phyloP scores from a whole-genome alignment of 768 basidiomycete genomes.

The Suillus paluster region DNA sequence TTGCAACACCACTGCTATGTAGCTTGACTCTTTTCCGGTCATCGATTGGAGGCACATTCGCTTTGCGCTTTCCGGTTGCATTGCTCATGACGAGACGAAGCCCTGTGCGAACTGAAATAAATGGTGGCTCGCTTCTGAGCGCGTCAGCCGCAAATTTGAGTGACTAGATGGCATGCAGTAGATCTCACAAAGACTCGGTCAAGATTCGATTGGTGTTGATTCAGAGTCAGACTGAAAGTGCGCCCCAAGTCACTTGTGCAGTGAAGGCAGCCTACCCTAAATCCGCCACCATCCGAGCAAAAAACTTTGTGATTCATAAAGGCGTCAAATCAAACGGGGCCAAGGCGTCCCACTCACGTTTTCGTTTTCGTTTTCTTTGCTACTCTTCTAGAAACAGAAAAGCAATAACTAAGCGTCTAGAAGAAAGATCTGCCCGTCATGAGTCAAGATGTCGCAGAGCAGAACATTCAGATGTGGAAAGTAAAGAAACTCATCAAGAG shows the following conservation, averaged over 20 bases:
- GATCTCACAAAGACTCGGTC: not conserved
- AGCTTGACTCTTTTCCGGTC: slow-evolving; percentile 2
- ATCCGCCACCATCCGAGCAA: slow-evolving; percentile 5
- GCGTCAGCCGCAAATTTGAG: not conserved
- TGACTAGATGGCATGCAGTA: not conserved
- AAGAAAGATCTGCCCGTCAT: slow-evolving; percentile 49
- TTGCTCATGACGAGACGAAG: not conserved
- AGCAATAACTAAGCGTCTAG: slow-evolving; percentile 7
- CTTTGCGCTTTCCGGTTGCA: not conserved
- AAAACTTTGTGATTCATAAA: slow-evolving; percentile 8
- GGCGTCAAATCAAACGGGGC: not conserved
- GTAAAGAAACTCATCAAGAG: slow-evolving; percentile 99
- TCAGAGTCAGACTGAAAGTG: not conserved
- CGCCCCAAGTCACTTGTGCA: not conserved
- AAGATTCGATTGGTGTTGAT: not conserved
- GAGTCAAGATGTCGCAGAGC: slow-evolving; percentile 87
- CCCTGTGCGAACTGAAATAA: too few relatives aligned
- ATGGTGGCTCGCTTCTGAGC: not conserved
- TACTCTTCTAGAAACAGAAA: slow-evolving; percentile 9
- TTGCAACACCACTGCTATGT: not conserved
- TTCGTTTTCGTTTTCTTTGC: slow-evolving; percentile 32
- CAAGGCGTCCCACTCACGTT: slow-evolving; percentile 15
- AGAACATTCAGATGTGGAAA: slow-evolving; percentile 98
- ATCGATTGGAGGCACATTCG: not conserved
- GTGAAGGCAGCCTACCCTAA: slow-evolving; percentile 9